These are phyloP conservation scores for Fusarium sp. DNA, from an alignment of 2,329 filamentous ascomycete species.

Conservation along the genomic window DNA sequence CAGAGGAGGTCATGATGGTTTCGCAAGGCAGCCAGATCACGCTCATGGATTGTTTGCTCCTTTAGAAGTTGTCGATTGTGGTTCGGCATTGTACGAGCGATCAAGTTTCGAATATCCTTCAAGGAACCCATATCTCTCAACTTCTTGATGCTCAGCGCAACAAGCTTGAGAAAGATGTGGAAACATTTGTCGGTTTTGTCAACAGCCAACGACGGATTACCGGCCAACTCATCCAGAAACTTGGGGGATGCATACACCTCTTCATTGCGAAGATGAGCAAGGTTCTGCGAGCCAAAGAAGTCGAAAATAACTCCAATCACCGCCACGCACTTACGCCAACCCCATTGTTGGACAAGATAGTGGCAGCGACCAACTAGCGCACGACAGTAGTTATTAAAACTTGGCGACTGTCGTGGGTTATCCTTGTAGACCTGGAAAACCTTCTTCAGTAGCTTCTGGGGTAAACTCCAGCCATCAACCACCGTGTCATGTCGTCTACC, in stretches of 20 bases:
- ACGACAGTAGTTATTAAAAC: constrained; percentile 73
- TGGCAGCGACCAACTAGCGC: constrained; percentile 68
- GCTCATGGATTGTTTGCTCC: constrained; percentile 66
- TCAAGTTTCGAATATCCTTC: constrained; percentile 69
- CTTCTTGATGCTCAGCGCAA: constrained; percentile 65
- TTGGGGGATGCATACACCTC: constrained; percentile 67
- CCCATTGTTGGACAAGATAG: constrained; percentile 71
- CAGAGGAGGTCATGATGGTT: constrained; percentile 76
- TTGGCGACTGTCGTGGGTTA: constrained; percentile 64
- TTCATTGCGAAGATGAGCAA: constrained; percentile 71
- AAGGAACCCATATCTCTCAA: constrained; percentile 57
- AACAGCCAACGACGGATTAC: constrained; percentile 57
- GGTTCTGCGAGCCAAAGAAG: constrained; percentile 70
- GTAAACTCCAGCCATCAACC: constrained; percentile 67
- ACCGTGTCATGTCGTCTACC: constrained; percentile 44
- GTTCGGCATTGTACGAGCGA: constrained; percentile 70
- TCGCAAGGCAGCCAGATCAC: constrained; percentile 69
- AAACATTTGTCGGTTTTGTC: constrained; percentile 69
- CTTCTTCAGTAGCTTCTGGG: constrained; percentile 64
- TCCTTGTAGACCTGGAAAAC: constrained; percentile 67
- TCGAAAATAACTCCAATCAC: constrained; percentile 71
- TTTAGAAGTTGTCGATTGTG: constrained; percentile 71
- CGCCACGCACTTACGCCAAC: constrained; percentile 66
- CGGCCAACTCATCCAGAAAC: constrained; percentile 66
- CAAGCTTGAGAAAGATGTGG: constrained; percentile 72